These are phyloP conservation scores for Sporothrix schenckii DNA, from an alignment of 2,329 filamentous ascomycete genomes.

Conservation along the genomic window DNA sequence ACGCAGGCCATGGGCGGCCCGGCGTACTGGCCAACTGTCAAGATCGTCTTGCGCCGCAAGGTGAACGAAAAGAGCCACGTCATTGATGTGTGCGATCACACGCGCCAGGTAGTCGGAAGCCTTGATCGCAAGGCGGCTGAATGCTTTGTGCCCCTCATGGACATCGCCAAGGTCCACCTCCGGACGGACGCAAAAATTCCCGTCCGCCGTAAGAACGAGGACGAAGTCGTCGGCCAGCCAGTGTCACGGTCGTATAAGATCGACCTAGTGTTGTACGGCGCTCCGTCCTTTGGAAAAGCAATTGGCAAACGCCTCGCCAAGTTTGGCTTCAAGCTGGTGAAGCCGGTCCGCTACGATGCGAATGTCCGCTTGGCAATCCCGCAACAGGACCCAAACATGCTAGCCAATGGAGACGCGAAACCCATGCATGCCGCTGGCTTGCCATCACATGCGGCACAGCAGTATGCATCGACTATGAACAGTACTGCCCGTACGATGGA, in stretches of 20 bases:
- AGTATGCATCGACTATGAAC: background rate
- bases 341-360: conserved; percentile 66
- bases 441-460: background rate
- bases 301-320: conserved; percentile 71
- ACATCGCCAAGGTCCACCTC: conserved; percentile 65
- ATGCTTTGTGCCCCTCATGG: conserved; percentile 72
- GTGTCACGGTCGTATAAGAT: conserved; percentile 65
- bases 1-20: conserved; percentile 61
- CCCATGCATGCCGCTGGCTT: background rate
- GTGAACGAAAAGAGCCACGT: conserved; percentile 58
- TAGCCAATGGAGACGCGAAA: conserved; percentile 40
- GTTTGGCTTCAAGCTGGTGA: conserved; percentile 67
- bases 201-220: conserved; percentile 61
- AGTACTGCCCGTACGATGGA: conserved; percentile 66
- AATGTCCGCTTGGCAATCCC: conserved; percentile 78
- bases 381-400: conserved; percentile 38
- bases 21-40: conserved; percentile 71
- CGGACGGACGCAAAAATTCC: conserved; percentile 73
- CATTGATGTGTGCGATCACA: conserved; percentile 75
- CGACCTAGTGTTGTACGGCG: conserved; percentile 78
- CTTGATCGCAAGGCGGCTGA: conserved; percentile 69
- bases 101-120: conserved; percentile 71
- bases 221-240: conserved; percentile 66
- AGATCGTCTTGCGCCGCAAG: conserved; percentile 67
- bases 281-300: conserved; percentile 63